phyloP scores from a whole-genome alignment of 208 protist genomes.

The Zelonia costaricensis region DNA sequence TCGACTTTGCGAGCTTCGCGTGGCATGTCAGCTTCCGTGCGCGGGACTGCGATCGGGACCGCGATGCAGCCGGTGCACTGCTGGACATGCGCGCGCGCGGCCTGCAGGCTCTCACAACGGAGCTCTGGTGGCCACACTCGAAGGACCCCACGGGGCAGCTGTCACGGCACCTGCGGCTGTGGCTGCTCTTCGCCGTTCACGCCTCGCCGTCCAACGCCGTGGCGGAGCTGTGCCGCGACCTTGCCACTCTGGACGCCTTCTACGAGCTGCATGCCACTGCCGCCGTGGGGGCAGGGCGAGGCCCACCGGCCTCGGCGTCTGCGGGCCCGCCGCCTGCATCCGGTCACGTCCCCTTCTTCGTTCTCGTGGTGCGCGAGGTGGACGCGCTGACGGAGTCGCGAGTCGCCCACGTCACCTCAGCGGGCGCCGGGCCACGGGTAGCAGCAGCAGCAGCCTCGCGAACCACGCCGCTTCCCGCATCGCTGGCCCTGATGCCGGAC shows the following conservation, averaged over 20 bases:
- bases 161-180: conserved; percentile 11
- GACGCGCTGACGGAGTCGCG: conserved; percentile 31
- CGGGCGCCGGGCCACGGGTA: not conserved
- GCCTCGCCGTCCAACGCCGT: not conserved
- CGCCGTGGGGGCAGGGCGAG: not conserved
- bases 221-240: conserved; percentile 44
- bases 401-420: not conserved
- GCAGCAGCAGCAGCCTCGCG: not conserved
- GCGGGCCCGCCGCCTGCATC: not conserved
- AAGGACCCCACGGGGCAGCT: not conserved
- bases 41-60: not conserved
- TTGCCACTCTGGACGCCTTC: conserved; percentile 41
- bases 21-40: conserved; percentile 11
- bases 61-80: not conserved
- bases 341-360: not conserved
- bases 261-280: not conserved
- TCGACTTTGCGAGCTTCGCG: conserved; percentile 21
- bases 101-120: conserved; percentile 9
- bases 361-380: conserved; percentile 33
- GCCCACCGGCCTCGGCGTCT: not conserved
- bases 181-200: conserved; percentile 25
- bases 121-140: conserved; percentile 8
- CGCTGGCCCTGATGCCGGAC: conserved; percentile 24
- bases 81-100: conserved; percentile 5
- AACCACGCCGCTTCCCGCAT: not conserved